Evolutionary conservation across 805 yeast species (phyloP).

Genomic region (Helenozyma rhizophorensis): DNA sequence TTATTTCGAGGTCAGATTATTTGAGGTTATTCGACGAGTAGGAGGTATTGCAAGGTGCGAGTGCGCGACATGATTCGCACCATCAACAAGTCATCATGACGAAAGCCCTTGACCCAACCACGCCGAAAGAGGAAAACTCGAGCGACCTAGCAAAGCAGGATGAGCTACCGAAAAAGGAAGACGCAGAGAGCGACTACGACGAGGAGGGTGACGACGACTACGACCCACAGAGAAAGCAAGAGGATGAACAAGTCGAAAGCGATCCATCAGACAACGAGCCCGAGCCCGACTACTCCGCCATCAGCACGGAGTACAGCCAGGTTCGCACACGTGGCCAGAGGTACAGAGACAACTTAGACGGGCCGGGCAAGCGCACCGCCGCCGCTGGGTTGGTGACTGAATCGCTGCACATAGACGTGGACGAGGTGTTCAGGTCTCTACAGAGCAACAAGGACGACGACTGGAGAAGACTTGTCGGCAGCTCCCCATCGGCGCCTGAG

Average conservation of each 20-base stretch:
- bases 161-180: no score
- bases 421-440: constrained; percentile 25
- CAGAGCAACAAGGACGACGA: constrained; percentile 7
- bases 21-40: no score
- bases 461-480: constrained; percentile 12
- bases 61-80: no score
- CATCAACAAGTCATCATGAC: no score
- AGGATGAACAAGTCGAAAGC: constrained; percentile 13
- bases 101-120: no score
- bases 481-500: constrained; percentile 2
- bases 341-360: constrained; percentile 37
- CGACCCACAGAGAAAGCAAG: constrained; percentile 36
- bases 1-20: no score
- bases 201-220: constrained; percentile 57
- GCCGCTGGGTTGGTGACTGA: constrained; percentile 13
- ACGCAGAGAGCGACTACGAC: constrained; percentile 17
- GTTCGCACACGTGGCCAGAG: constrained; percentile 69
- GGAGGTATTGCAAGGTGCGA: no score
- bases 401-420: constrained; percentile 25
- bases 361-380: background rate
- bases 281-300: constrained; percentile 39
- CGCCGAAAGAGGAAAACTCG: no score
- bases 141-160: no score
- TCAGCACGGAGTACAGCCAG: constrained; percentile 53
- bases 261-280: constrained; percentile 18